Conservation (phyloP, 164 flowering plant species). For the Tetracentron sinense region DNA sequence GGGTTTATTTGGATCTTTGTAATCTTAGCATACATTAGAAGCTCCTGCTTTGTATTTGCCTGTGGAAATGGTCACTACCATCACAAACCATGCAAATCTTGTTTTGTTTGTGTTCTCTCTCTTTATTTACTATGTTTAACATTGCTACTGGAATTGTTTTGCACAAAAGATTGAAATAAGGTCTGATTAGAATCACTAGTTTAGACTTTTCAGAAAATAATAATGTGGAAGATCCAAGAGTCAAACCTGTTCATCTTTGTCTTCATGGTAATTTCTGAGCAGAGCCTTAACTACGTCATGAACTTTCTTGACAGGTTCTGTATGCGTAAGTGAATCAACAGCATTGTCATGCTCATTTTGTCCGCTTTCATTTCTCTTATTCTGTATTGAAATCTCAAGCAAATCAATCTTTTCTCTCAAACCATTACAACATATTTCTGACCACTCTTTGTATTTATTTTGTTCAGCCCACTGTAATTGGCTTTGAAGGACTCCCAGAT, state of each 20-base stretch:
- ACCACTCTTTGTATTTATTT: slow-evolving; percentile 19
- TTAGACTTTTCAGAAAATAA: not conserved
- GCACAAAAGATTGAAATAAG: not conserved
- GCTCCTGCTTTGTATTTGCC: too few species aligned
- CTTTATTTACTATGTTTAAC: too few species aligned
- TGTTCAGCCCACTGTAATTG: slow-evolving; percentile 36
- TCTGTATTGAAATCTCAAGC: slow-evolving; percentile 21
- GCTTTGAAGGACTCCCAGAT: slow-evolving; percentile 33
- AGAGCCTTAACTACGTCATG: slow-evolving; percentile 38
- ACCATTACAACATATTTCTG: slow-evolving; percentile 27
- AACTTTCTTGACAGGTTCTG: slow-evolving; percentile 31
- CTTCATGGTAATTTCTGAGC: slow-evolving; percentile 12
- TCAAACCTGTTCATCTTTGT: slow-evolving; percentile 33
- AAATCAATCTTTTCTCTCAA: slow-evolving; percentile 30
- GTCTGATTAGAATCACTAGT: not conserved
- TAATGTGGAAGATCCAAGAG: not conserved
- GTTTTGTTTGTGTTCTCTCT: too few species aligned
- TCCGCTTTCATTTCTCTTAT: slow-evolving; percentile 20
- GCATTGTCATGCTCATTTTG: slow-evolving; percentile 15
- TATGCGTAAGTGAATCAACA: slow-evolving; percentile 11
- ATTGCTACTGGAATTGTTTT: too few species aligned
- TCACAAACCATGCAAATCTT: too few species aligned
- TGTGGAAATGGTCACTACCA: too few species aligned
- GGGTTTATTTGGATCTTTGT: too few species aligned
- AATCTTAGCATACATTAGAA: too few species aligned